Base-by-base conservation (phyloP, 257 asterid genomes). In the Solanum etuberosum region DNA sequence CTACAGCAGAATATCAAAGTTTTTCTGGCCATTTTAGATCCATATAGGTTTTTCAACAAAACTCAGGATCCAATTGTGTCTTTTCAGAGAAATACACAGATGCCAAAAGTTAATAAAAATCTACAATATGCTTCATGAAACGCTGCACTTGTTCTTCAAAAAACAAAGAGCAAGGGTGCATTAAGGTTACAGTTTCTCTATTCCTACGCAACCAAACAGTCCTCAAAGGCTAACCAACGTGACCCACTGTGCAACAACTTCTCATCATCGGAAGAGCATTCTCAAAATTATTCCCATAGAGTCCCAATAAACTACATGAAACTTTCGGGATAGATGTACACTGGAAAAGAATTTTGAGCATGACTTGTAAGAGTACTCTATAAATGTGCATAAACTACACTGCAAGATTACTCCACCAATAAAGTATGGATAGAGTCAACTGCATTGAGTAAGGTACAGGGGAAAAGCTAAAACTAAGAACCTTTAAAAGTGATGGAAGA, bases 401-500 rank as follows among this genome's bases (percentile, higher is more conserved):
- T 43, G 84, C 76, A 85, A 63, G 46, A 63, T 59, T 51, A 85
- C 43, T 81, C 84, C 43, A 48, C 21, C 40, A 43, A 78, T 18
- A 29, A 48, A 18, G 40, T 31, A 81, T 23, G 25, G 65, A 27
- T 27, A 27, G 65, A 40, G 67, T 31, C 59, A 83, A 86, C 84
- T 86, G 86, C 78, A 82, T 83, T 86, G 73, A 38, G 72, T 46
- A 23, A 13, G 43, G n/a, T 61, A 72, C 37, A 14, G 20, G 81
- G 70, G 59, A 89, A 89, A 85, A 38, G 43, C 42, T 88, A 73
- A 73, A 57, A 42, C 8, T 34, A 86, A 67, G 76, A 83, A 97
- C 99, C 99, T 97, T 95, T 85, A 97, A 89, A 89, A 97, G 99
- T n/a, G 99, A 95, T 25, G 99, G 99, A 88, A 97, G 98, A 92